Base-by-base conservation (phyloP, 164 flowering plant species). In the Buxus sempervirens region DNA sequence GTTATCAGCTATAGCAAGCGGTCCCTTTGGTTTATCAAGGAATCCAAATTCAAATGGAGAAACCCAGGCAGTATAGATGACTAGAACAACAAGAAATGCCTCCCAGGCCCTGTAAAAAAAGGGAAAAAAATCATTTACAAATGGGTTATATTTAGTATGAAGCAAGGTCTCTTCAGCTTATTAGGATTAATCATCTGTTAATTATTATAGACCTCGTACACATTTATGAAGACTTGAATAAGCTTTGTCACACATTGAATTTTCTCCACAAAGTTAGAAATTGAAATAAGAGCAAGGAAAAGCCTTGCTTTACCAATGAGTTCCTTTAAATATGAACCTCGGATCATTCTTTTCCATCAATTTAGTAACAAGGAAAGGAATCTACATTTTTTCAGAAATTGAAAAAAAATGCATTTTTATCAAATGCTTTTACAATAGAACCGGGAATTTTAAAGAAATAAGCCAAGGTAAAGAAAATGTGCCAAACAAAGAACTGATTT, bases 11-110 rank as follows among this genome's bases (percentile, higher is more conserved):
- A 86, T 70, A 6, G 95, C 60, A 0, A 90, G 81, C 5, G 82
- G 83, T 56, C 74, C 80, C 26, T 55, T 36, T 49, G 95, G 90
- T 63, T 70, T 82, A 15, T 71, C 65, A 18, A 96, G 78, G 77
- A 96, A 93, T 1, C 95, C 97, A 58, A 91, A 86, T 71, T 96
- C 98, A 63, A 90, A 93, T 13, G 97, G 96, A 5, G 95, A 96
- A 13, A 80, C 98, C 99, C 99, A 96, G 54, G 98, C 97, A 9
- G 91, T 85, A 71, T 88, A 93, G 45, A 90, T 21, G 16, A 93
- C 98, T 54, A 91, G 80, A 70, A 86, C 45, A 26, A 90, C 82
- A 65, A 96, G 84, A 77, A 77, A 89, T 2, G 85, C 80, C 75
- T 88, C 85, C 99, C 99, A 96, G 2, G 18, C 59, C 54, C 80